Evolutionary conservation across 148 eudicot genomes (phyloP), one percentile per base, ranked within the genome.

Genomic region (Silene uniflora): DNA sequence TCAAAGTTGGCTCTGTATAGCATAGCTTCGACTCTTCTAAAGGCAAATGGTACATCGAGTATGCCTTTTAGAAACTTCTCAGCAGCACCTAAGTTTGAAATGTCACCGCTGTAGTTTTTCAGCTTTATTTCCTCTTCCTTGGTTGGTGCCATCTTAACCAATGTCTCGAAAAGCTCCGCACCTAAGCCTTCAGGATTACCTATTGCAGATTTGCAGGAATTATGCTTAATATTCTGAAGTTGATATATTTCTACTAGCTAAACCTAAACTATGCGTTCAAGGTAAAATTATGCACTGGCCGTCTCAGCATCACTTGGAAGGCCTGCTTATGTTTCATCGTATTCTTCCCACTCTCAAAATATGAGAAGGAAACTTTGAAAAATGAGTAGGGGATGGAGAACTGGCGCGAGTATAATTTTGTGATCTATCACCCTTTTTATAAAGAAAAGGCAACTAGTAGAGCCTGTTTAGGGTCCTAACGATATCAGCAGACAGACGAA

Each of bases 71-170:
- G 97, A 82, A 93, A 93, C 74, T 89, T 80, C 87, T 93, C 98
- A 69, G 98, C 97, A 69, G 97, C 80, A 52, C 97, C 98, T 63
- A 93, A 69, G 78, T 90, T 91, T 52, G 90, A 85, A 74, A 74
- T 71, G 76, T 93, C 98, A 49, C 93, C 97, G 62, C 70, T 85
- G 79, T 93, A 91, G 74, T 89, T 88, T 82, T 77, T 90, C 32
- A 93, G 83, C 85, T 90, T 93, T 56, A 88, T 91, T 83, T 91
- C 98, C 82, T 93, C 98, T 82, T 93, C 98, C 81, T 93, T 89
- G 70, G 96, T 93, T 67, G 98, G 98, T 74, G 93, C 96, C 98
- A 93, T 93, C 88, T 91, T 93, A 76, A 91, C 96, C 84, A 93
- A 76, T 18, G 93, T 89, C 83, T 93, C 97, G 81, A 93, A 83